Evolutionary conservation across 2,329 filamentous ascomycete species (phyloP), one percentile per base, ranked within the genome.

Genomic region (Diaporthe australafricana): DNA sequence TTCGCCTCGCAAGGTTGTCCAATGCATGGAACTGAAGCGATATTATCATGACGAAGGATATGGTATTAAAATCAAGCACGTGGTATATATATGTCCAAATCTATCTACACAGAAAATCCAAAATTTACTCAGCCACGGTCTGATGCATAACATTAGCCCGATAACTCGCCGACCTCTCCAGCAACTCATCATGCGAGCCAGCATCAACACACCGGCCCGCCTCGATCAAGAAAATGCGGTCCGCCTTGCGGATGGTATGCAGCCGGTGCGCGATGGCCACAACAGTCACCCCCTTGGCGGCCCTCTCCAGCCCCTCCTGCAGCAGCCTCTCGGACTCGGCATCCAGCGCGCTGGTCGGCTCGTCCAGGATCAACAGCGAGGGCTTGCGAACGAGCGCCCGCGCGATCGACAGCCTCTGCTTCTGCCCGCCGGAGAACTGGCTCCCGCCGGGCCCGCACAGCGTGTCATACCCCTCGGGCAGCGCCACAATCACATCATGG

Each of bases 291-390:
- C 71, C 82, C 57, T 79, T 80, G 0, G 81, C 81, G 0, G 83
- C 84, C 70, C 77, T 84, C 78, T 90, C 86, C 45, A 92, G 82
- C 0, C 87, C 89, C 4, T 89, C 83, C 53, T 91, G 85, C 17
- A 94, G 85, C 3, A 88, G 77, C 20, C 82, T 83, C 16, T 91
- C 90, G 35, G 86, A 89, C 76, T 89, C 88, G 0, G 87, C 85
- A 76, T 94, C 92, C 1, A 95, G 83, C 6, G 90, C 91, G 38
- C 87, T 90, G 0, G 92, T 94, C 8, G 90, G 89, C 81, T 94
- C 92, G 76, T 94, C 92, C 0, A 94, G 83, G 35, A 94, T 85
- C 16, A 94, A 79, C 1, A 94, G 83, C 63, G 89, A 85, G 0
- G 92, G 92, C 25, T 87, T 84, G 0, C 92, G 86, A 2, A 92